phyloP scores from a whole-genome alignment of 202 grass and related monocot species.

The Musa balbisiana region DNA sequence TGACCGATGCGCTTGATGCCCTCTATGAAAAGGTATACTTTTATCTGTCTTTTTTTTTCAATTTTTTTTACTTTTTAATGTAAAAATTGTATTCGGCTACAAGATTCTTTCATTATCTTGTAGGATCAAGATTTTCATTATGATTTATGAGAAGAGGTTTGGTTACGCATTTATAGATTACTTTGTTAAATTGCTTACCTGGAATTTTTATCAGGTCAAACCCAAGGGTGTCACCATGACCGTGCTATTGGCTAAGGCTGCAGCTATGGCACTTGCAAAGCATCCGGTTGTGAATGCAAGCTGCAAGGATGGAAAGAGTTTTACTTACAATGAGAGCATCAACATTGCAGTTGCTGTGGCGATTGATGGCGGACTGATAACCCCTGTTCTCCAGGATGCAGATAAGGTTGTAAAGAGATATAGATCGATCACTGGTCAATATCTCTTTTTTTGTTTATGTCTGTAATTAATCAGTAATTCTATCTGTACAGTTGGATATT shows the following conservation, averaged over 20 bases:
- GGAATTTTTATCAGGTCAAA: constrained; percentile 42
- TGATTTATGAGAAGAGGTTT: neutral
- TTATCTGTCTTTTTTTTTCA: neutral
- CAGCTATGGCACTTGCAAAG: constrained; percentile 66
- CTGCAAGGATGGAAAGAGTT: constrained; percentile 97
- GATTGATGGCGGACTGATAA: constrained; percentile 84
- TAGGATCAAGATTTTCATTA: no score
- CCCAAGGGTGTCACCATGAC: constrained; percentile 89
- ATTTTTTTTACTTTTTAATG: neutral
- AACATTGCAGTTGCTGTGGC: constrained; percentile 85
- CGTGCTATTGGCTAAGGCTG: constrained; percentile 67
- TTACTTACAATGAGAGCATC: constrained; percentile 57
- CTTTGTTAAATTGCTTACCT: constrained; percentile 5
- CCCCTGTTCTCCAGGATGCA: constrained; percentile 65
- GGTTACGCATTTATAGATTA: neutral
- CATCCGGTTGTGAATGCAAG: constrained; percentile 80
- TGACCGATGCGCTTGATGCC: constrained; percentile 52
- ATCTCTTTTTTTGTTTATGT: constrained; percentile 1
- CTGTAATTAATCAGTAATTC: constrained; percentile 18
- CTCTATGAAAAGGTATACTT: constrained; percentile 63
- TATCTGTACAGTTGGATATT: constrained; percentile 61
- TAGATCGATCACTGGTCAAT: neutral
- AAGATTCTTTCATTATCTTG: no score
- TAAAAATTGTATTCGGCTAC: neutral
- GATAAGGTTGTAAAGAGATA: constrained; percentile 50